phyloP scores from a whole-genome alignment of 2,329 filamentous ascomycete genomes.

The Sarocladium brachiariae region DNA sequence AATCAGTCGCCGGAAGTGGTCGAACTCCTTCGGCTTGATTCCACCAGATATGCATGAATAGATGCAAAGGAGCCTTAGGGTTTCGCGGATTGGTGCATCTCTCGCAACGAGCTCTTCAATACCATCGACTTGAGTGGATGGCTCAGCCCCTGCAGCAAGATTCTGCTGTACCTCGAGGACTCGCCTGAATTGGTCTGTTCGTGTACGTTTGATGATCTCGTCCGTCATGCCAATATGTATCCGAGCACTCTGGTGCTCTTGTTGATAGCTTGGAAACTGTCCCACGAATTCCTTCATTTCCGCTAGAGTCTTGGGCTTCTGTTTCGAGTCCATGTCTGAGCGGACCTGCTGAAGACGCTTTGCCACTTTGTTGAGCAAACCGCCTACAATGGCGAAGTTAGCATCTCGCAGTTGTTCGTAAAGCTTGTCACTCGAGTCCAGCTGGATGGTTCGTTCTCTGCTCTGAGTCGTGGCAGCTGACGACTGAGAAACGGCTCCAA shows the following conservation, averaged over 20 bases:
- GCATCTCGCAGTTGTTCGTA: conserved; percentile 83
- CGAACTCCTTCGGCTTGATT: conserved; percentile 80
- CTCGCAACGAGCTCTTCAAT: conserved; percentile 94
- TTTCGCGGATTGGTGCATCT: conserved; percentile 70
- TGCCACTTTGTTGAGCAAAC: conserved; percentile 82
- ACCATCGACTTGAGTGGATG: conserved; percentile 78
- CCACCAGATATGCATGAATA: conserved; percentile 88
- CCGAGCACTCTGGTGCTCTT: conserved; percentile 88
- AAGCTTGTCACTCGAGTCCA: conserved; percentile 84
- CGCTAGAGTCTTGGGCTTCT: conserved; percentile 78
- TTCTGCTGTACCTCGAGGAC: conserved; percentile 93
- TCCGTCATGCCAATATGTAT: conserved; percentile 88
- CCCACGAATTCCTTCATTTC: conserved; percentile 94
- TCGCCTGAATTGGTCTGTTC: conserved; percentile 81
- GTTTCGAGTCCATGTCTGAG: conserved; percentile 83
- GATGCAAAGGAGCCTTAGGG: conserved; percentile 80
- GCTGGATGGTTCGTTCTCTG: conserved; percentile 77
- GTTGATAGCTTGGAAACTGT: conserved; percentile 84
- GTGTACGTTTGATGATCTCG: conserved; percentile 89
- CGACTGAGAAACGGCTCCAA: conserved; percentile 65
- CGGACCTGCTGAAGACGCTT: conserved; percentile 76
- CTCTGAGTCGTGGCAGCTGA: conserved; percentile 50
- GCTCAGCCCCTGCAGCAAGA: conserved; percentile 82
- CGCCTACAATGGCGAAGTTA: conserved; percentile 93
- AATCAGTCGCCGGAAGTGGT: conserved; percentile 80